Base-by-base conservation (phyloP, 805 yeast species). In the Metschnikowia chrysomelidarum region DNA sequence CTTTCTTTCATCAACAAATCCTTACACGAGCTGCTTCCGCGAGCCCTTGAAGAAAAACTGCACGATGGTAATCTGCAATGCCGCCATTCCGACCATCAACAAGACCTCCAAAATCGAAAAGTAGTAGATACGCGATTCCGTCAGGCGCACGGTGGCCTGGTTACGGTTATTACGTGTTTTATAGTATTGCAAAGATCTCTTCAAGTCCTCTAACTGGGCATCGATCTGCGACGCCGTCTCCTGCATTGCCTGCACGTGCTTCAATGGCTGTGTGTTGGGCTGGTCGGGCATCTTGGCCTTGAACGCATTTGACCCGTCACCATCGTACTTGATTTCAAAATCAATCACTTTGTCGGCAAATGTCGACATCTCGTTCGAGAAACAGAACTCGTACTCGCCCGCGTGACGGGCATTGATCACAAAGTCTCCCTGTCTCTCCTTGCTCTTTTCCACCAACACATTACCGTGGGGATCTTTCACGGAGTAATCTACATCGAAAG, bases 371-470 rank as follows among this genome's bases (percentile, higher is more conserved):
- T 78, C 84, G 60, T 86, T 84, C 51, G 78, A 64, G 67, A 88
- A 87, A 64, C 96, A 88, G 59, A 88, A 82, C 59, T 82, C 83
- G 67, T 87, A 88, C 59, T 88, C 96, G 27, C 96, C 96, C 13
- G 60, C 56, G 33, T 57, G 54, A 26, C 74, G 76, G 15, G 86
- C 94, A 14, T 64, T 68, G 57, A 88, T 79, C 5, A 77, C 67
- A 67, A 82, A 82, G 53, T 87, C 95, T 9, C 89, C 95, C 58
- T 83, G 91, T 58, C 83, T 76, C 56, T 80, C 78, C 47, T 80
- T 78, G 30, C 67, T 64, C 35, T 81, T 82, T 21, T 64, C 52
- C 34, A 74, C 72, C 27, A 84, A 59, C 15, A 71, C 56, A 29
- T 67, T 69, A 20, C 78, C 78, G 34, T 65, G 63, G 10, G 93